Evolutionary conservation across 768 basidiomycete species (phyloP).

Genomic region (Neoboletus subvelutipes): DNA sequence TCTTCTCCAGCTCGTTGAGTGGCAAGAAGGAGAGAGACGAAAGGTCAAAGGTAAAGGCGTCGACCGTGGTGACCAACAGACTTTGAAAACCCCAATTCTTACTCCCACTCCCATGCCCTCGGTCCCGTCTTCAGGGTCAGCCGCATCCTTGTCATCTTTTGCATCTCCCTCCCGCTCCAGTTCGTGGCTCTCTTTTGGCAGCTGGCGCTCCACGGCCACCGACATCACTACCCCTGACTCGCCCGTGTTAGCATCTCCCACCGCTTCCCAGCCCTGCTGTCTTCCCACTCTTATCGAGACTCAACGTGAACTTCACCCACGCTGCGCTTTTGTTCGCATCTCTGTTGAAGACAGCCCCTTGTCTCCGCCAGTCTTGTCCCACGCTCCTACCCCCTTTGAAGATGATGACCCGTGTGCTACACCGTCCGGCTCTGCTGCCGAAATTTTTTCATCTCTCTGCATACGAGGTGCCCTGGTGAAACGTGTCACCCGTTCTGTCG

Average conservation of each 20-base stretch:
- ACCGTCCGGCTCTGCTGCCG: not conserved
- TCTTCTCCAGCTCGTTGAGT: slow-evolving; percentile 44
- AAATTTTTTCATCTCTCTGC: not conserved
- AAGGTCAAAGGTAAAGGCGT: slow-evolving; percentile 42
- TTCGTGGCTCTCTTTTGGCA: slow-evolving; percentile 46
- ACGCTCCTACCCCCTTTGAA: slow-evolving; percentile 4
- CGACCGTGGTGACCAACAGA: slow-evolving; percentile 30
- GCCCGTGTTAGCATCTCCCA: slow-evolving; percentile 34
- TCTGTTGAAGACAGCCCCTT: slow-evolving; percentile 41
- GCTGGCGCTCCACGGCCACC: slow-evolving; percentile 39
- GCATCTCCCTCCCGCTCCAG: slow-evolving; percentile 36
- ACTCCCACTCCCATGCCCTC: slow-evolving; percentile 18
- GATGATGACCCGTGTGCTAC: slow-evolving; percentile 22
- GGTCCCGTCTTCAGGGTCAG: slow-evolving; percentile 24
- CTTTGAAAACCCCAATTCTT: slow-evolving; percentile 7
- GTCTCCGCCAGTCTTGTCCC: slow-evolving; percentile 9
- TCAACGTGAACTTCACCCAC: slow-evolving; percentile 39
- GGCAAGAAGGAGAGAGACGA: slow-evolving; percentile 39
- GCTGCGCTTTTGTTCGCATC: slow-evolving; percentile 35
- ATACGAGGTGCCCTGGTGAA: slow-evolving; percentile 16
- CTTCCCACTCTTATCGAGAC: slow-evolving; percentile 30
- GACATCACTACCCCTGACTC: slow-evolving; percentile 34
- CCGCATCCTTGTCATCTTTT: slow-evolving; percentile 26
- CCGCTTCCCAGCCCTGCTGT: slow-evolving; percentile 22
- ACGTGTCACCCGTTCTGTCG: slow-evolving; percentile 38